Conservation (phyloP, 139 green algal species). For the Chlorella sp. region DNA sequence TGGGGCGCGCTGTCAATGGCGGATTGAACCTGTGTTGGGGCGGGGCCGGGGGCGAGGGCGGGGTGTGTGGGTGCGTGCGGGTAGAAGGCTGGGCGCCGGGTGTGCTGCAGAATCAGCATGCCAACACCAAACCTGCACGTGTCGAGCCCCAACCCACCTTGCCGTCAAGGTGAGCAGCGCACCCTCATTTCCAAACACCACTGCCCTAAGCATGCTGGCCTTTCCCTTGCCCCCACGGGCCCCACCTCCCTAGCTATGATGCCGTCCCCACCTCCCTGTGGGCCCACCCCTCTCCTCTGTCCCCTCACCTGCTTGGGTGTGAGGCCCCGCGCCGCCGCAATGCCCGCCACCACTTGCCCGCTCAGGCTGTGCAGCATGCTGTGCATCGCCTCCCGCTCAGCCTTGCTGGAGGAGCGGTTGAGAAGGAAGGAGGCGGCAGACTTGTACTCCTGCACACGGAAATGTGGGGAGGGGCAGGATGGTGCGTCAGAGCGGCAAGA, state of each 20-base stretch:
- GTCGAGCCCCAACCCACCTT: no score
- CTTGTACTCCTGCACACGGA: constrained; percentile 49
- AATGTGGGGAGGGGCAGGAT: no score
- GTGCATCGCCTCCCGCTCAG: constrained; percentile 75
- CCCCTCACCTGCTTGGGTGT: constrained; percentile 26
- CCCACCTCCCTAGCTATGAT: no score
- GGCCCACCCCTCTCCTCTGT: background rate
- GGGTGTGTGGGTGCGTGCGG: background rate
- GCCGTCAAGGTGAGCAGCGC: background rate
- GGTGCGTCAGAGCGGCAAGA: background rate
- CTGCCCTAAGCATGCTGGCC: background rate
- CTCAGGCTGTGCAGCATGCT: constrained; percentile 84
- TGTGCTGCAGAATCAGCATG: no score
- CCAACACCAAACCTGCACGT: no score
- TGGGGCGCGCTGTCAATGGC: constrained; percentile 82
- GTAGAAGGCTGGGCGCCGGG: background rate
- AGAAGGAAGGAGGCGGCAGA: constrained; percentile 85
- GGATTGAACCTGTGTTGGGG: constrained; percentile 54
- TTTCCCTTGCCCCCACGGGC: background rate
- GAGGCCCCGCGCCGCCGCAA: constrained; percentile 73
- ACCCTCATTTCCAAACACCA: background rate
- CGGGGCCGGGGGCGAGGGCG: background rate
- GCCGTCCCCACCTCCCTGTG: background rate
- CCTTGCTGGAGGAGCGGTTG: constrained; percentile 72
- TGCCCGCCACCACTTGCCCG: constrained; percentile 63